These are phyloP conservation scores for Ophiostoma himal-ulmi DNA, from an alignment of 2,329 filamentous ascomycete species.

Conservation along the genomic window DNA sequence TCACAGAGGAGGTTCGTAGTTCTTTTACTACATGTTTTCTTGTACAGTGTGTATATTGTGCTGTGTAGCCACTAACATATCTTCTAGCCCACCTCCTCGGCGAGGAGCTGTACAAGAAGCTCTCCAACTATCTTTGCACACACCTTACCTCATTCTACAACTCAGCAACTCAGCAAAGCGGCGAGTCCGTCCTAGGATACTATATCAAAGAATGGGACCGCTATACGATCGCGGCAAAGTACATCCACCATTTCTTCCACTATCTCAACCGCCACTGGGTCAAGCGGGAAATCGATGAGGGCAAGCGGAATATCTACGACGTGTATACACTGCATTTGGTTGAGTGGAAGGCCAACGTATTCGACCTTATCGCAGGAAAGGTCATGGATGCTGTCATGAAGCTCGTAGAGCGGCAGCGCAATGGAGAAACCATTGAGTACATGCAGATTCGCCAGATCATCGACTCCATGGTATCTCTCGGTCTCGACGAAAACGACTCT, in stretches of 20 bases:
- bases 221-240: constrained; percentile 92
- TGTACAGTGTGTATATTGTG: neutral
- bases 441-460: constrained; percentile 95
- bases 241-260: constrained; percentile 92
- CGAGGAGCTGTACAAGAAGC: constrained; percentile 89
- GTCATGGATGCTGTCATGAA: constrained; percentile 95
- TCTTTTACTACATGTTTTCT: neutral
- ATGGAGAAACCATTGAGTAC: constrained; percentile 96
- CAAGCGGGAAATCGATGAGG: constrained; percentile 96
- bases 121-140: constrained; percentile 74
- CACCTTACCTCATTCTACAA: constrained; percentile 51
- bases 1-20: constrained; percentile 16
- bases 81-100: constrained; percentile 80
- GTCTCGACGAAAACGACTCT: constrained; percentile 85
- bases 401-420: constrained; percentile 93
- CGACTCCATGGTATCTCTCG: constrained; percentile 91
- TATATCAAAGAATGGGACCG: constrained; percentile 97
- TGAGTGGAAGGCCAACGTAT: constrained; percentile 90
- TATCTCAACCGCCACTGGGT: constrained; percentile 99
- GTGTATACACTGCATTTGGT: constrained; percentile 96
- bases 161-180: constrained; percentile 55
- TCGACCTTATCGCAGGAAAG: constrained; percentile 72
- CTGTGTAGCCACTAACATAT: neutral
- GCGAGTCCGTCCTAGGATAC: constrained; percentile 83
- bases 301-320: constrained; percentile 96